phyloP scores from a whole-genome alignment of 352 stramenopile species.

The Globisporangium nodosum region DNA sequence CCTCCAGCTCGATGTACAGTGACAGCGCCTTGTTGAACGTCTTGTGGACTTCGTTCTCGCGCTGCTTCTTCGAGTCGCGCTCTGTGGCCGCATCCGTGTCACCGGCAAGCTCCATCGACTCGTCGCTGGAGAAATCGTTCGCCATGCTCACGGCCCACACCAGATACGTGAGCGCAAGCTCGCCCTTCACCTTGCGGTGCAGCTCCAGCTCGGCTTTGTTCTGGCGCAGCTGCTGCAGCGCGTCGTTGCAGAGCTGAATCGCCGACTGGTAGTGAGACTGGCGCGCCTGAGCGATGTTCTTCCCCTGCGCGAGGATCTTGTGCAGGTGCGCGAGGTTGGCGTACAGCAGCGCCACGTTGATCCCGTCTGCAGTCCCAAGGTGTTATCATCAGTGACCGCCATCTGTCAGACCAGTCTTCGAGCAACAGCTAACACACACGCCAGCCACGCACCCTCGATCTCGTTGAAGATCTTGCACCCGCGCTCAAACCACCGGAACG shows the following conservation, averaged over 20 bases:
- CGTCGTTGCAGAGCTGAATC: slow-evolving; percentile 61
- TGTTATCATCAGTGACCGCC: background rate
- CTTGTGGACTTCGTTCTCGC: slow-evolving; percentile 42
- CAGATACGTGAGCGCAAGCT: slow-evolving; percentile 75
- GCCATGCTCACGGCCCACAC: slow-evolving; percentile 72
- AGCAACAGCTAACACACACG: background rate
- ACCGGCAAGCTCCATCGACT: background rate
- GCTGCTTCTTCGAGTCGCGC: slow-evolving; percentile 18
- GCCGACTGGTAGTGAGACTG: slow-evolving; percentile 52
- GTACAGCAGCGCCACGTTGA: slow-evolving; percentile 76
- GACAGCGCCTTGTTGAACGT: slow-evolving; percentile 72
- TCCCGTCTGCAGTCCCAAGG: slow-evolving; percentile 30
- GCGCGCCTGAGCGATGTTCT: slow-evolving; percentile 21
- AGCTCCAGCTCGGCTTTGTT: slow-evolving; percentile 58
- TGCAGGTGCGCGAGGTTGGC: slow-evolving; percentile 81
- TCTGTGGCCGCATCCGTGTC: background rate
- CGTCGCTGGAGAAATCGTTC: slow-evolving; percentile 12
- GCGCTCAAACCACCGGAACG: slow-evolving; percentile 75
- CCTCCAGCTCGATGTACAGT: slow-evolving; percentile 65
- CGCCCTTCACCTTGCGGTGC: slow-evolving; percentile 68
- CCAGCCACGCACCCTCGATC: slow-evolving; percentile 54
- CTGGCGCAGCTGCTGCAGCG: slow-evolving; percentile 59
- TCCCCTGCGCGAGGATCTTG: slow-evolving; percentile 75
- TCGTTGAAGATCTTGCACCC: slow-evolving; percentile 75
- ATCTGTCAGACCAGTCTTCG: background rate